A percentile compares a stretch with the other conserved stretches of the same genome.
Evolutionary conservation across 768 basidiomycete species (phyloP).

Genomic region (Dendrothele bispora): DNA sequence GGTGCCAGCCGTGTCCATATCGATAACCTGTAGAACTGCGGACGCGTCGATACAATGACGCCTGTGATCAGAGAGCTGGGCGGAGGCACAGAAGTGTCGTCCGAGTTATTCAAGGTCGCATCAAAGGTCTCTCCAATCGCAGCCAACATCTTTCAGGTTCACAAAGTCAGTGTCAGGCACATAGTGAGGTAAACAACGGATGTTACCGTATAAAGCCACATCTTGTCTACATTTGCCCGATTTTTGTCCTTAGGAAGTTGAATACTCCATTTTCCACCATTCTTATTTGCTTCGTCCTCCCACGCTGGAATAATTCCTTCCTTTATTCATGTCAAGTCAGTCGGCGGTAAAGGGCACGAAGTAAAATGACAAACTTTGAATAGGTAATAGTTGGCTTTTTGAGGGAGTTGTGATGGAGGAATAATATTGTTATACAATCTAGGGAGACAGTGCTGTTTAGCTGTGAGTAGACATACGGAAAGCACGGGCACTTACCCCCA

Average conservation of each 20-base stretch:
- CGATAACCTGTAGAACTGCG: constrained; percentile 92
- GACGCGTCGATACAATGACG: constrained; percentile 92
- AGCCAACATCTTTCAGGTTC: constrained; percentile 84
- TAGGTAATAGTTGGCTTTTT: constrained; percentile 98
- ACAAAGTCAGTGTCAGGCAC: constrained; percentile 9
- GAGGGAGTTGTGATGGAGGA: constrained; percentile 87
- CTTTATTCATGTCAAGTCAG: constrained; percentile 36
- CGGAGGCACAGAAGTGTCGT: constrained; percentile 39
- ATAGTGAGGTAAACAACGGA: background rate
- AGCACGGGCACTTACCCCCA: constrained; percentile 81
- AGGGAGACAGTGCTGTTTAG: background rate
- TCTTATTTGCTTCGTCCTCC: constrained; percentile 96
- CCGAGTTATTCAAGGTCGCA: constrained; percentile 63
- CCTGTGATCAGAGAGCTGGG: constrained; percentile 78
- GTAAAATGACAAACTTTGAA: constrained; percentile 69
- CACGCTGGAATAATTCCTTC: constrained; percentile 96
- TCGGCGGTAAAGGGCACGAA: background rate
- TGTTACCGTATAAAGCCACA: constrained; percentile 95
- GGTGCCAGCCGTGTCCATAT: constrained; percentile 96
- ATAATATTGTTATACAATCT: constrained; percentile 97
- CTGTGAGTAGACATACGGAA: background rate
- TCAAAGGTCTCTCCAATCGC: constrained; percentile 99
- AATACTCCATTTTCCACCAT: constrained; percentile 98
- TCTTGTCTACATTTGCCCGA: constrained; percentile 77
- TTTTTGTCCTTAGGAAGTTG: constrained; percentile 97